Percentiles rank a stretch among this genome's conserved stretches.
Conservation (phyloP, 2,329 filamentous ascomycete species). For the Lecanicillium sp. region DNA sequence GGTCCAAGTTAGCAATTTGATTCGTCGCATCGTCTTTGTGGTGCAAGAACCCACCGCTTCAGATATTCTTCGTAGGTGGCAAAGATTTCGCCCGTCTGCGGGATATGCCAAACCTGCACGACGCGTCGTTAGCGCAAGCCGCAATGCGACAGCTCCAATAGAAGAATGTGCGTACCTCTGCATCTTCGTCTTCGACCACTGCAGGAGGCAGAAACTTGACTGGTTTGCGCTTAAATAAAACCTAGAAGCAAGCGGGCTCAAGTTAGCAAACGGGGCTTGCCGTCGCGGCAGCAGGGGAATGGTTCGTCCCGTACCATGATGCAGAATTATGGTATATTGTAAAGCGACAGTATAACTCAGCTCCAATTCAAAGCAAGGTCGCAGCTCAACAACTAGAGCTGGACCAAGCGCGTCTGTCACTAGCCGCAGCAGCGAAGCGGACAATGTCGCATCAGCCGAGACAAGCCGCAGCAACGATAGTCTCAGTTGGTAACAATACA, state of each 20-base stretch:
- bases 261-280: background rate
- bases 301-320: background rate
- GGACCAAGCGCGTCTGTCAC: no score
- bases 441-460: no score
- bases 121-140: constrained; percentile 4
- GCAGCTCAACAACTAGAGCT: no score
- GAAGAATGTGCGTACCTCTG: constrained; percentile 52
- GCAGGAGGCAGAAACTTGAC: constrained; percentile 72
- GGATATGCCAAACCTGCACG: constrained; percentile 79
- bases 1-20: constrained; percentile 11
- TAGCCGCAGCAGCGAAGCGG: no score
- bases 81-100: constrained; percentile 86
- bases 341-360: no score
- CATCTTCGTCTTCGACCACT: constrained; percentile 68
- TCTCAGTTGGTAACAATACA: no score
- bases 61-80: constrained; percentile 82
- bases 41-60: constrained; percentile 52
- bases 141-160: no score
- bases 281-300: no score
- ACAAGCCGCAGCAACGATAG: no score
- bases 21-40: background rate
- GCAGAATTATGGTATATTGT: no score
- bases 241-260: constrained; percentile 45
- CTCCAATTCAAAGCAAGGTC: no score
- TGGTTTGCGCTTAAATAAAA: constrained; percentile 92